Evolutionary conservation across 225 moss, liverwort and hornwort genomes (phyloP).

Genomic region (Takakia lepidozioides): DNA sequence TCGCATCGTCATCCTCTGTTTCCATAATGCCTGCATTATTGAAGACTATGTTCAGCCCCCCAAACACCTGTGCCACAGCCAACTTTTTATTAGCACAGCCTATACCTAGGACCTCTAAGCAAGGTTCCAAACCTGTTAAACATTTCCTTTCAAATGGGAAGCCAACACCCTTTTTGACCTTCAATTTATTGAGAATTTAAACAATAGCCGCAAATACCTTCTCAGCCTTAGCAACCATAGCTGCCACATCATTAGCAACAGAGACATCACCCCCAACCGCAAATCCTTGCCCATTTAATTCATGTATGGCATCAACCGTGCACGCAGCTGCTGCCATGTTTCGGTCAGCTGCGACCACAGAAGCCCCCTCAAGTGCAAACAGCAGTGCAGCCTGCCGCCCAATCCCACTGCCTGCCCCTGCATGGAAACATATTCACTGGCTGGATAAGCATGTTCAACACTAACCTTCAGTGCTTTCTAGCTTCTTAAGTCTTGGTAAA

Average conservation of each 20-base stretch:
- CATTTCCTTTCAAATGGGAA: no score
- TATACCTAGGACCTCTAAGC: no score
- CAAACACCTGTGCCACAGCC: constrained; percentile 39
- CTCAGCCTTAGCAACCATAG: constrained; percentile 87
- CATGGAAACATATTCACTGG: no score
- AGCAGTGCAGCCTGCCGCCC: constrained; percentile 85
- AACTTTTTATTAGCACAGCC: no score
- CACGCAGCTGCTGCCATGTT: constrained; percentile 77
- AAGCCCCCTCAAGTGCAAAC: constrained; percentile 95
- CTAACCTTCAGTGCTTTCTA: no score
- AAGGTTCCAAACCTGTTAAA: no score
- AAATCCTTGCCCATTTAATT: constrained; percentile 76
- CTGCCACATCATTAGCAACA: constrained; percentile 64
- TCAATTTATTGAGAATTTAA: no score
- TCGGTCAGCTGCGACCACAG: constrained; percentile 69
- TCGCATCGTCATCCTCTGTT: constrained; percentile 68
- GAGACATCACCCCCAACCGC: constrained; percentile 91
- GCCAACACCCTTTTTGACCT: no score
- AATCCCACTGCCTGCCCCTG: constrained; percentile 96
- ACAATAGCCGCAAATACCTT: constrained; percentile 18
- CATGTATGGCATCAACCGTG: constrained; percentile 92
- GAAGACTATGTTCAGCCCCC: constrained; percentile 79
- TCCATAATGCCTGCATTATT: constrained; percentile 97
- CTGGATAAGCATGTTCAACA: no score
- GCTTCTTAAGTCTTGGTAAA: no score